Base-by-base conservation (phyloP, 163 green algal species). In the Chlamydomonas reinhardtii region DNA sequence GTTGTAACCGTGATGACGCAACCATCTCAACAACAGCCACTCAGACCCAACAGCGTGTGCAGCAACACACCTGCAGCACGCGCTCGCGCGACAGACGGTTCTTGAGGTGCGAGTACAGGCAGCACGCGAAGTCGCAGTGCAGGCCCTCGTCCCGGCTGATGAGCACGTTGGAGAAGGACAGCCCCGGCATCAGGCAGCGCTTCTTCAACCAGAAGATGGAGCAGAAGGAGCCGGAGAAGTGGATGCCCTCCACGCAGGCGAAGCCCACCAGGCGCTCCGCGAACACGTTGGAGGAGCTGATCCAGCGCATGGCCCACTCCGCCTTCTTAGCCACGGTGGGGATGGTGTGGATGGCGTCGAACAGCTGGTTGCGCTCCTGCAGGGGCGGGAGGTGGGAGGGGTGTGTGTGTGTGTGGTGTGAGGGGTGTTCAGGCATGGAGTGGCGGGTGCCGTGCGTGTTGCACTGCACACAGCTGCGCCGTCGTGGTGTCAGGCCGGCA, bases 131-230 rank as follows among this genome's bases (percentile, higher is more conserved):
- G 90, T 98, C 96, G 83, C 92, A 96, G 90, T 99, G 96, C 75
- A 98, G 91, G 48, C 97, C 97, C 84, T 99, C 97, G 81, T 99
- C 97, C n/a, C 97, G 90, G 17, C 92, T 95, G 80, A 99, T 99
- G 82, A 99, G 93, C 90, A 98, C 95, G 90, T 99, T 99, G 79
- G 92, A 97, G 85, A 99, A 98, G 61, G 95, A 98, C 29, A 99
- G 92, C 20, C 96, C 94, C 24, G 94, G 94, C 92, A 97, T 95
- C 24, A 97, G 78, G 39, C 84, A 35, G 61, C 91, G 87, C 83
- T 94, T 98, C 92, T 99, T 99, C 1, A 99, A 89, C 97, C 97
- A 99, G 92, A 97, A 99, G 89, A 99, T 98, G 83, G 97, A 90
- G 85, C 97, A 99, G 89, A 99, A 91, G 56, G 56, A 95, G 70